Evolutionary conservation across 2,329 filamentous ascomycete species (phyloP).

Genomic region (Diaporthe sp.): DNA sequence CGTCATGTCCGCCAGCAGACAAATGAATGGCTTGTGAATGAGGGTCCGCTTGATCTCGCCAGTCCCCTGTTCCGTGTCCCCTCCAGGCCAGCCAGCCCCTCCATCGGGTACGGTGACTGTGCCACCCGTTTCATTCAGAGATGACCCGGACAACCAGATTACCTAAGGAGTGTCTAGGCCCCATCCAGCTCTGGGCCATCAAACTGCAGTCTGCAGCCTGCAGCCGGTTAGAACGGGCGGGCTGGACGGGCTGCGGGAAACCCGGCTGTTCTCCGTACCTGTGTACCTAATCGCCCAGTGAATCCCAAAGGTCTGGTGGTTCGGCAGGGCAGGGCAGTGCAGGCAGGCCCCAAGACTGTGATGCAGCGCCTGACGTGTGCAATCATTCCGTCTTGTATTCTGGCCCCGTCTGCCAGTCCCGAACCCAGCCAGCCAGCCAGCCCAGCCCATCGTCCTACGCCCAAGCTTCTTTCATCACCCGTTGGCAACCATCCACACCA

Average conservation of each 20-base stretch:
- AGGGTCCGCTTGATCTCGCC: constrained; percentile 21
- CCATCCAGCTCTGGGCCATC: not conserved
- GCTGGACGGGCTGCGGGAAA: constrained; percentile 7
- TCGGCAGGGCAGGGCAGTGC: constrained; percentile 6
- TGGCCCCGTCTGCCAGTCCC: constrained; percentile 10
- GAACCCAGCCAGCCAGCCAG: constrained; percentile 18
- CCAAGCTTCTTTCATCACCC: constrained; percentile 28
- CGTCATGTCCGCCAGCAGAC: constrained; percentile 26
- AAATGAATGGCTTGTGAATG: constrained; percentile 29
- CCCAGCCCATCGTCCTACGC: constrained; percentile 25
- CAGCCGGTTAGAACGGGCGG: constrained; percentile 7
- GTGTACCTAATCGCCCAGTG: not conserved
- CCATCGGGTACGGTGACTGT: not conserved
- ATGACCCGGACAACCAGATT: constrained; percentile 2
- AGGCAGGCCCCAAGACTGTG: constrained; percentile 4
- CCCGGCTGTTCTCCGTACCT: not conserved
- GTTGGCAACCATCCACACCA: constrained; percentile 32
- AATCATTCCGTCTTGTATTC: not conserved
- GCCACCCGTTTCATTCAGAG: constrained; percentile 1
- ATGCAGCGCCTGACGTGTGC: constrained; percentile 29
- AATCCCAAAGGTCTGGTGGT: not conserved
- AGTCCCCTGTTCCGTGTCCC: not conserved
- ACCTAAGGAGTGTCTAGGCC: constrained; percentile 14
- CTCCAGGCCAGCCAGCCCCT: constrained; percentile 1
- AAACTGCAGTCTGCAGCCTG: not conserved